Conservation (phyloP, 352 stramenopile genomes). For the Phytophthora pisi region DNA sequence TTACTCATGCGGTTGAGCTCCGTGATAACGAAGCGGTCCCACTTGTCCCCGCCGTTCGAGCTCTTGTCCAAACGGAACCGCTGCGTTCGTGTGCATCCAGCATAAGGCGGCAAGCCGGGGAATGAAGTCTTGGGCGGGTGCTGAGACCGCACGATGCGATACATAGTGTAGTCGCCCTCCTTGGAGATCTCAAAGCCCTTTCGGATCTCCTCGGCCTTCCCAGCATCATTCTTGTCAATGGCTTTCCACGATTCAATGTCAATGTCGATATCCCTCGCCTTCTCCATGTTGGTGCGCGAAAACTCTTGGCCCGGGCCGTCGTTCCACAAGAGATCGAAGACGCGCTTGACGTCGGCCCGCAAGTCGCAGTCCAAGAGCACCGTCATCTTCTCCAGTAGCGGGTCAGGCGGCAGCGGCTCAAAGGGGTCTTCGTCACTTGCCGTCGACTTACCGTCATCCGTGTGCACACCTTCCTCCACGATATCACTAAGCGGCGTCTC, state of each 20-base stretch:
- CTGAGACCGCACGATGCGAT: constrained; percentile 51
- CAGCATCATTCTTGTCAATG: constrained; percentile 34
- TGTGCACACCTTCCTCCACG: constrained; percentile 32
- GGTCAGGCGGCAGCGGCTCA: constrained; percentile 58
- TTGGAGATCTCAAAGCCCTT: constrained; percentile 57
- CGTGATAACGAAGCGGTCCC: constrained; percentile 68
- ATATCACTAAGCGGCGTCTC: constrained; percentile 34
- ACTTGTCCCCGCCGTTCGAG: constrained; percentile 45
- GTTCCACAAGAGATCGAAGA: constrained; percentile 76
- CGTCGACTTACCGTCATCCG: constrained; percentile 50
- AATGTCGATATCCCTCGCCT: constrained; percentile 75
- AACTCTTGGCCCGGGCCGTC: constrained; percentile 63
- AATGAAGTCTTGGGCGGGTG: constrained; percentile 72
- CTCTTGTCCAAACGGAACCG: constrained; percentile 55
- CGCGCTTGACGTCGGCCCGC: constrained; percentile 57
- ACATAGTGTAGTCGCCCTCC: constrained; percentile 55
- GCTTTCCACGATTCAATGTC: constrained; percentile 59
- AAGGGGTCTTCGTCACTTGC: constrained; percentile 67
- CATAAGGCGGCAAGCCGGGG: constrained; percentile 59
- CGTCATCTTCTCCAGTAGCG: constrained; percentile 63
- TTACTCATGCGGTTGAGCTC: constrained; percentile 72
- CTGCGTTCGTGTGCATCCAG: constrained; percentile 51
- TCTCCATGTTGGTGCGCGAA: constrained; percentile 51
- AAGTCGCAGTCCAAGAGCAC: constrained; percentile 75
- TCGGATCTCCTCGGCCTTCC: constrained; percentile 25